phyloP scores from a whole-genome alignment of 1,139 yeast species.

The Suhomyces choctaworum region DNA sequence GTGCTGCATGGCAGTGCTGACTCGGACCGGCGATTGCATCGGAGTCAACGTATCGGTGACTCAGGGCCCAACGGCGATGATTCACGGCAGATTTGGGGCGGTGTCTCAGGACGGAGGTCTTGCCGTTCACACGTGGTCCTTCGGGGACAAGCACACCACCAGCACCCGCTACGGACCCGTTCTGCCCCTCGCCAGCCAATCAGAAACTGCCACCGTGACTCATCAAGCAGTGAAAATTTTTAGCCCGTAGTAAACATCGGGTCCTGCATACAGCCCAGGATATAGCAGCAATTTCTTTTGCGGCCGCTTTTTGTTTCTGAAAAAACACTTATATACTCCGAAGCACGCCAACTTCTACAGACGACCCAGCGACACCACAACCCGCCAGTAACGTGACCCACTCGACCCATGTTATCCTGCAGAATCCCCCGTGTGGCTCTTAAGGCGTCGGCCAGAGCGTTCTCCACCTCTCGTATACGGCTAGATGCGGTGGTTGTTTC shows the following conservation, averaged over 20 bases:
- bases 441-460: constrained; percentile 5
- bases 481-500: constrained; percentile 45
- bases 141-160: no score
- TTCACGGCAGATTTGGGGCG: no score
- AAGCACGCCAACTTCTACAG: no score
- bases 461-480: constrained; percentile 14
- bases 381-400: no score
- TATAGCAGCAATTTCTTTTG: constrained; percentile 1
- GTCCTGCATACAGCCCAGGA: constrained; percentile 8
- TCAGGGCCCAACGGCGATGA: background rate
- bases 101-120: no score
- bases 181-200: no score
- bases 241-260: constrained; percentile 3
- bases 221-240: constrained; percentile 10
- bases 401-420: constrained; percentile 13
- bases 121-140: no score
- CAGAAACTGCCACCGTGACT: constrained; percentile 6
- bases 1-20: background rate
- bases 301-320: no score
- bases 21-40: constrained; percentile 2
- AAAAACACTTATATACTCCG: no score
- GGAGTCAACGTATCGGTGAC: constrained; percentile 3
- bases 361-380: no score
- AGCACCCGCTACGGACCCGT: no score
- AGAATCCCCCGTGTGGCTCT: constrained; percentile 7